Percentiles rank a stretch among this genome's conserved stretches.
Conservation (phyloP, 2,329 filamentous ascomycete species). For the Pseudogymnoascus verrucosus region DNA sequence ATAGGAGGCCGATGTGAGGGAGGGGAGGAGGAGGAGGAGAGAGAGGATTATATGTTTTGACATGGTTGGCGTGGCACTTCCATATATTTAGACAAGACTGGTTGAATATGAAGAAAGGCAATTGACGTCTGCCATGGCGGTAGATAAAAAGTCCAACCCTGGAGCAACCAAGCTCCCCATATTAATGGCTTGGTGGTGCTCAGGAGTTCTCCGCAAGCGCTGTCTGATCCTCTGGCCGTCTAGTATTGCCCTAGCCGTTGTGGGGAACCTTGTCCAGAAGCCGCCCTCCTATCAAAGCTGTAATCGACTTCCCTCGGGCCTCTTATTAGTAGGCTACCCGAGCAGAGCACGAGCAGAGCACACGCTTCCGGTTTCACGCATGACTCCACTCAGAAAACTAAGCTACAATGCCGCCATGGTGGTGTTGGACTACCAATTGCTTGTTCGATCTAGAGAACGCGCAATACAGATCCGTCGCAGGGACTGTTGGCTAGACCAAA, state of each 20-base stretch:
- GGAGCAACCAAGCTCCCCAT: neutral
- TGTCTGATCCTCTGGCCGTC: neutral
- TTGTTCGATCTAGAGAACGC: neutral
- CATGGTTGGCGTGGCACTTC: neutral
- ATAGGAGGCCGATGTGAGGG: neutral
- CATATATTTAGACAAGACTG: neutral
- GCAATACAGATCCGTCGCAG: neutral
- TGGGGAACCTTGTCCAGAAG: neutral
- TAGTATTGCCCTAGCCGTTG: neutral
- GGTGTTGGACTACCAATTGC: neutral
- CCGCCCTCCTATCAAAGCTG: neutral
- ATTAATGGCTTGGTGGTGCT: neutral
- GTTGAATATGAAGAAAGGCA: neutral
- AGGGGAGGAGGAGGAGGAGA: neutral
- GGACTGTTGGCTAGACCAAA: neutral
- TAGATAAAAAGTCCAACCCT: neutral
- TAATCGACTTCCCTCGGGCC: neutral
- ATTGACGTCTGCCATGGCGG: neutral
- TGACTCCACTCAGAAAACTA: neutral
- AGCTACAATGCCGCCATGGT: neutral
- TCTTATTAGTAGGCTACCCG: neutral
- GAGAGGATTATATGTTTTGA: neutral
- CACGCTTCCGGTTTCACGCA: neutral
- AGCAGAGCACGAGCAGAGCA: neutral
- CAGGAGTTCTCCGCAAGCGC: neutral